phyloP scores from a whole-genome alignment of 2,329 filamentous ascomycete species.

The Venturia asperata region DNA sequence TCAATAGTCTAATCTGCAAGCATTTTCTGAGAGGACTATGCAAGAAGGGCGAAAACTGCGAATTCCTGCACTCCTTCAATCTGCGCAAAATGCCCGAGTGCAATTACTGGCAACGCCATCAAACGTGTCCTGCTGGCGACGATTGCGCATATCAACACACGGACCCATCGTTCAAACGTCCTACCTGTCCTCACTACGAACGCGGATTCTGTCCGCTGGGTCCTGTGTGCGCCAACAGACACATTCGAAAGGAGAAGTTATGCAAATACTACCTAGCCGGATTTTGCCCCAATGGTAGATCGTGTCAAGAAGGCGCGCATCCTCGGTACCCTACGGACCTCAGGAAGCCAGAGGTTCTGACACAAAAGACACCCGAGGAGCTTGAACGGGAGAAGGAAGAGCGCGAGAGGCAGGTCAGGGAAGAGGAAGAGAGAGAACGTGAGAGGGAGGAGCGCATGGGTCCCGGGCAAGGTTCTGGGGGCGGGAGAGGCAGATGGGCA shows the following conservation, averaged over 20 bases:
- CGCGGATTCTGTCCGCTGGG: slow-evolving; percentile 91
- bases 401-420: slow-evolving; percentile 9
- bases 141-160: slow-evolving; percentile 93
- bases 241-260: slow-evolving; percentile 66
- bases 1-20: slow-evolving; percentile 75
- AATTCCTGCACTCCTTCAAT: slow-evolving; percentile 98
- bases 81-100: slow-evolving; percentile 97
- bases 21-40: slow-evolving; percentile 96
- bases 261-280: slow-evolving; percentile 86
- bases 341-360: slow-evolving; percentile 49
- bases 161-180: slow-evolving; percentile 64
- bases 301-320: slow-evolving; percentile 75
- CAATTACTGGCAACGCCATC: slow-evolving; percentile 89
- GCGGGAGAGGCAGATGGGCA: slow-evolving; percentile 5
- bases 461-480: not conserved
- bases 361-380: slow-evolving; percentile 69
- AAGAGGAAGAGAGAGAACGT: slow-evolving; percentile 16
- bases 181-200: slow-evolving; percentile 71
- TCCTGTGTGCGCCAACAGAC: slow-evolving; percentile 78
- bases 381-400: slow-evolving; percentile 47
- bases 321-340: slow-evolving; percentile 66
- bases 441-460: slow-evolving; percentile 16
- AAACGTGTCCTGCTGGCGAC: slow-evolving; percentile 93
- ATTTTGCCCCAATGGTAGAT: slow-evolving; percentile 80
- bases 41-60: slow-evolving; percentile 89